Evolutionary conservation across 2,329 filamentous ascomycete genomes (phyloP).

Genomic region (Sarocladiaceae sp.): DNA sequence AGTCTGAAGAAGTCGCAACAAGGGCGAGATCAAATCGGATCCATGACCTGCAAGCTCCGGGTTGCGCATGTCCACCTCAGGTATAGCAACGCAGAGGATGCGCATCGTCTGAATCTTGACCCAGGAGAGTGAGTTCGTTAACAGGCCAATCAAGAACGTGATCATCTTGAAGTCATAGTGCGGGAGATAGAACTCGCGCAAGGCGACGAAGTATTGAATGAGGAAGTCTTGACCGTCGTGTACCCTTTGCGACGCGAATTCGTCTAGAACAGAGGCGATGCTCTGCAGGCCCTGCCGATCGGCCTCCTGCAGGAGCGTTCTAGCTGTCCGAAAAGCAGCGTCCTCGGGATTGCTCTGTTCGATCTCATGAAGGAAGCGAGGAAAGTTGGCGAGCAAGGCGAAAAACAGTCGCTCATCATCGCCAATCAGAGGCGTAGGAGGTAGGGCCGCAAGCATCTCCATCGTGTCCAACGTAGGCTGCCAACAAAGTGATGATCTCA

Average conservation of each 20-base stretch:
- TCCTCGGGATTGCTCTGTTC: slow-evolving; percentile 56
- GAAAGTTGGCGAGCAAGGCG: slow-evolving; percentile 84
- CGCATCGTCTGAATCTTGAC: slow-evolving; percentile 92
- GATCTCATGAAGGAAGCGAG: slow-evolving; percentile 73
- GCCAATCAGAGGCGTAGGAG: slow-evolving; percentile 74
- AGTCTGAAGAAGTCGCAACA: slow-evolving; percentile 83
- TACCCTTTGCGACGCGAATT: slow-evolving; percentile 62
- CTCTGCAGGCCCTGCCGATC: slow-evolving; percentile 62
- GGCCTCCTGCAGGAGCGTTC: slow-evolving; percentile 64
- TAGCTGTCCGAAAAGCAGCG: slow-evolving; percentile 56
- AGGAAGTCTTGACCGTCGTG: slow-evolving; percentile 70
- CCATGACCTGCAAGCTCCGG: slow-evolving; percentile 85
- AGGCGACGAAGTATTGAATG: slow-evolving; percentile 62
- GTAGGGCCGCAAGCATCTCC: slow-evolving; percentile 70
- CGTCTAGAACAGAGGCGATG: slow-evolving; percentile 63
- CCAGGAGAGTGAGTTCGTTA: slow-evolving; percentile 85
- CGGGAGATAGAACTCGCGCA: slow-evolving; percentile 75
- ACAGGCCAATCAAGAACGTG: slow-evolving; percentile 81
- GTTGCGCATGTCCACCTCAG: slow-evolving; percentile 88
- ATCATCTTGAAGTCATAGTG: slow-evolving; percentile 76
- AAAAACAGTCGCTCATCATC: slow-evolving; percentile 78
- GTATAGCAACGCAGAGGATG: slow-evolving; percentile 76
- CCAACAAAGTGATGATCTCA: slow-evolving; percentile 79
- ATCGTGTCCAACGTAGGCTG: slow-evolving; percentile 71
- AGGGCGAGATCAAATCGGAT: slow-evolving; percentile 88